These are phyloP conservation scores for Fusarium tanahbumbuense DNA, from an alignment of 2,329 filamentous ascomycete species.

Conservation along the genomic window DNA sequence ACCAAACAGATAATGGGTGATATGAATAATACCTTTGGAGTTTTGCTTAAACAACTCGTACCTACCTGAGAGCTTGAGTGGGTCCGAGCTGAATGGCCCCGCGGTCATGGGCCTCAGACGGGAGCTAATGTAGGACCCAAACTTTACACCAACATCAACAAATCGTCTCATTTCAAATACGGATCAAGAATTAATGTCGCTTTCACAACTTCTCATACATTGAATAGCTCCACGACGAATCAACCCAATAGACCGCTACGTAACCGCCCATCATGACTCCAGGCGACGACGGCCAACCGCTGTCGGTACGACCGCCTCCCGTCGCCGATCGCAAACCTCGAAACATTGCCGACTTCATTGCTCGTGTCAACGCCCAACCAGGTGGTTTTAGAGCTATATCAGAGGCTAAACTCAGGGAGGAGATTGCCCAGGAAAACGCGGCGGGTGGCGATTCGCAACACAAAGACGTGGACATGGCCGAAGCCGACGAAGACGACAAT, in stretches of 20 bases:
- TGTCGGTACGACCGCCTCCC: conserved; percentile 58
- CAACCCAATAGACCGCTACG: neutral
- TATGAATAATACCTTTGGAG: neutral
- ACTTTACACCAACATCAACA: conserved; percentile 6
- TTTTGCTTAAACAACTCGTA: neutral
- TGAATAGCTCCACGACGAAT: neutral
- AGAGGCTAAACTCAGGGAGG: conserved; percentile 76
- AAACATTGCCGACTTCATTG: conserved; percentile 78
- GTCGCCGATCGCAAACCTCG: conserved; percentile 67
- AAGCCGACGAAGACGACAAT: conserved; percentile 57
- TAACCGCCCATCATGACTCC: conserved; percentile 45
- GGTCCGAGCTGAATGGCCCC: conserved; percentile 13
- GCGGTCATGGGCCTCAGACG: conserved; percentile 6
- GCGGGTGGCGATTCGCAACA: conserved; percentile 58
- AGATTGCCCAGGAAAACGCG: conserved; percentile 65
- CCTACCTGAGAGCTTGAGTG: neutral
- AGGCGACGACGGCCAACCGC: conserved; percentile 50
- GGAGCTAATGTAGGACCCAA: conserved; percentile 18
- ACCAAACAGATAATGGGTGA: neutral
- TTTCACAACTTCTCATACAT: neutral
- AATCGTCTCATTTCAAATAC: neutral
- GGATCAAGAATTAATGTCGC: neutral
- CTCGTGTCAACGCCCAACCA: conserved; percentile 80
- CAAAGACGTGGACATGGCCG: conserved; percentile 59
- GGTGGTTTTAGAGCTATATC: conserved; percentile 85